Percentiles rank a stretch among this genome's conserved stretches.
Conservation (phyloP, 2,329 filamentous ascomycete genomes). For the Scedosporium boydii region DNA sequence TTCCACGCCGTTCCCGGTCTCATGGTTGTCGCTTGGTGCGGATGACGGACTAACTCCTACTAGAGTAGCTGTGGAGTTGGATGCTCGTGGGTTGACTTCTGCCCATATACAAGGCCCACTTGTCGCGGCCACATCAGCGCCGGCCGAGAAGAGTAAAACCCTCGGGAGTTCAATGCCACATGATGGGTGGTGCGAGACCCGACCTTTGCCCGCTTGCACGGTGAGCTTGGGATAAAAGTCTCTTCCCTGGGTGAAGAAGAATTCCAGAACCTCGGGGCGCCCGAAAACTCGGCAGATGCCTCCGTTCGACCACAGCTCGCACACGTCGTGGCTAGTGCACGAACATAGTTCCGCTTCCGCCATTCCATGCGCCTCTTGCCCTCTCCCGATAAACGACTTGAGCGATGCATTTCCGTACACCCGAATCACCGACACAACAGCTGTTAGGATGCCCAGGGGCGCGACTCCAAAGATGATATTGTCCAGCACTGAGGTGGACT, state of each 20-base stretch:
- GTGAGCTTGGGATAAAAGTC: not conserved
- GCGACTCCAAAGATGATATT: conserved; percentile 18
- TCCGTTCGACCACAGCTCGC: conserved; percentile 17
- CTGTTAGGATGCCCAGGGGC: conserved; percentile 22
- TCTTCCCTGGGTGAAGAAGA: conserved; percentile 7
- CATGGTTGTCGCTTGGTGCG: not conserved
- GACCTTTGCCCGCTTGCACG: no score
- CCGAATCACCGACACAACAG: not conserved
- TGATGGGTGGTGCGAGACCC: no score
- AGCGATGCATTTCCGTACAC: not conserved
- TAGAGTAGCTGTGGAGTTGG: no score
- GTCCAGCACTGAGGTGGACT: conserved; percentile 15
- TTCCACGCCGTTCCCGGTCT: not conserved
- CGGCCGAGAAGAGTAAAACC: no score
- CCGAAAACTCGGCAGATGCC: conserved; percentile 18
- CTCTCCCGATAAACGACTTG: not conserved
- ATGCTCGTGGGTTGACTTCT: no score
- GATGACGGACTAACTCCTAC: no score
- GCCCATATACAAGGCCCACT: no score
- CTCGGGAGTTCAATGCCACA: no score
- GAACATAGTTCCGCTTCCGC: conserved; percentile 25
- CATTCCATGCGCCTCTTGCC: conserved; percentile 16
- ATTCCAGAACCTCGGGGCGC: conserved; percentile 15
- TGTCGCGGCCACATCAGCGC: no score
- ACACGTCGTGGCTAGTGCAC: conserved; percentile 23